Evolutionary conservation across 2,329 filamentous ascomycete genomes (phyloP).

Genomic region (Neofusicoccum kwambonambiense): DNA sequence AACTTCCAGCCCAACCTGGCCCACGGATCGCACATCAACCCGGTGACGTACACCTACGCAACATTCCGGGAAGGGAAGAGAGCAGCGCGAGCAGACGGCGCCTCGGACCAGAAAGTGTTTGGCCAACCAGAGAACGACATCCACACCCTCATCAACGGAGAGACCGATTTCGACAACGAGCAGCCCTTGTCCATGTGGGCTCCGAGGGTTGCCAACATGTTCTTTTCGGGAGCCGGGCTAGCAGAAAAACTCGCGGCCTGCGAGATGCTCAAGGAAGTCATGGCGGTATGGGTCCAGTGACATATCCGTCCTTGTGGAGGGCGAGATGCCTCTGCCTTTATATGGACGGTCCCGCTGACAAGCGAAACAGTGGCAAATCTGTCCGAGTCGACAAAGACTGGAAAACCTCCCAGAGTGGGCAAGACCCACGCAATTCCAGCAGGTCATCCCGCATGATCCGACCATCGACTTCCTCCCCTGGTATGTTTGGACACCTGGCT

Average conservation of each 20-base stretch:
- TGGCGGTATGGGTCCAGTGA: not conserved
- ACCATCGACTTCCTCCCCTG: slow-evolving; percentile 17
- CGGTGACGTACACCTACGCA: slow-evolving; percentile 11
- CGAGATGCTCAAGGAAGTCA: slow-evolving; percentile 9
- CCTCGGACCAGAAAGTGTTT: slow-evolving; percentile 6
- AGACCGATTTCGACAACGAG: slow-evolving; percentile 9
- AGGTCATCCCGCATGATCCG: slow-evolving; percentile 18
- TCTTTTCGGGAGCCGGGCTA: not conserved
- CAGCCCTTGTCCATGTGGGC: slow-evolving; percentile 15
- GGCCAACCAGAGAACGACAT: slow-evolving; percentile 6
- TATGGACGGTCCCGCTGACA: not conserved
- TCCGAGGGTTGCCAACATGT: slow-evolving; percentile 8
- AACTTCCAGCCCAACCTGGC: not conserved
- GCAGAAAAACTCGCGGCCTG: slow-evolving; percentile 14
- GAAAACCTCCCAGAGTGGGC: slow-evolving; percentile 17
- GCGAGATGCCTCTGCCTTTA: not conserved
- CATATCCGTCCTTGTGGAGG: not conserved
- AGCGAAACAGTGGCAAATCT: slow-evolving; percentile 17
- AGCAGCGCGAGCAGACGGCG: slow-evolving; percentile 5
- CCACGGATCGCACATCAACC: slow-evolving; percentile 6
- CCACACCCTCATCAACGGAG: slow-evolving; percentile 1
- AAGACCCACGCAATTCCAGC: slow-evolving; percentile 14
- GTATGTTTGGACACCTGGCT: not conserved
- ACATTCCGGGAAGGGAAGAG: slow-evolving; percentile 16
- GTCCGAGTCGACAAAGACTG: slow-evolving; percentile 14